Evolutionary conservation across 2,329 filamentous ascomycete species (phyloP).

Genomic region (Elsinoe fawcettii): DNA sequence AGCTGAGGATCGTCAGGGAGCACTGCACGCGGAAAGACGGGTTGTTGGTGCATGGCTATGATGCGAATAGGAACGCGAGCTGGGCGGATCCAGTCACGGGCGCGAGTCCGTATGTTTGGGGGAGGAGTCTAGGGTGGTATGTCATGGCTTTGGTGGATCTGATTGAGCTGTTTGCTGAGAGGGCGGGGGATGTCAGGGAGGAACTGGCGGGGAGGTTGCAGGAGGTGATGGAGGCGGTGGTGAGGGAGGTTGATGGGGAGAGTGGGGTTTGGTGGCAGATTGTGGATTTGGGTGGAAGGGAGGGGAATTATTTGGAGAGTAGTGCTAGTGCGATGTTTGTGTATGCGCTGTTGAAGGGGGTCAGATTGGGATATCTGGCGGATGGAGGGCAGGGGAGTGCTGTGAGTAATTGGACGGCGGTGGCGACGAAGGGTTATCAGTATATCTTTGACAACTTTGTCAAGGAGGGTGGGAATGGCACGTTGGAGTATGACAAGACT

Average conservation of each 20-base stretch:
- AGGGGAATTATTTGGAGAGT: slow-evolving; percentile 54
- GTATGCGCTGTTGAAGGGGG: slow-evolving; percentile 45
- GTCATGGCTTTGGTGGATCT: slow-evolving; percentile 45
- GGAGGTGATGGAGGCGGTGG: slow-evolving; percentile 34
- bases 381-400: slow-evolving; percentile 36
- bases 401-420: slow-evolving; percentile 40
- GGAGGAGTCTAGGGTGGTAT: slow-evolving; percentile 49
- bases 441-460: slow-evolving; percentile 41
- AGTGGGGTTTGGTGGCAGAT: slow-evolving; percentile 52
- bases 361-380: slow-evolving; percentile 32
- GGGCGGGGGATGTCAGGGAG: slow-evolving; percentile 20
- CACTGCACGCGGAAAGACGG: slow-evolving; percentile 36
- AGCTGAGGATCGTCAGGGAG: slow-evolving; percentile 41
- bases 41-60: slow-evolving; percentile 49
- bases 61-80: slow-evolving; percentile 39
- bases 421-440: slow-evolving; percentile 39
- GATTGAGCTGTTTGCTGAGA: slow-evolving; percentile 34
- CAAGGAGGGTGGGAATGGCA: slow-evolving; percentile 41
- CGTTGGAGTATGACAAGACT: slow-evolving; percentile 45
- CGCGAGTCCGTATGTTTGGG: slow-evolving; percentile 48
- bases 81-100: slow-evolving; percentile 48
- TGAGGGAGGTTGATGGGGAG: slow-evolving; percentile 32
- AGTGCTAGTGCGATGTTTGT: slow-evolving; percentile 52
- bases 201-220: slow-evolving; percentile 31
- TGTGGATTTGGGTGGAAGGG: slow-evolving; percentile 41